Conservation (phyloP, 768 basidiomycete genomes). For the Rhodotorula paludigena region DNA sequence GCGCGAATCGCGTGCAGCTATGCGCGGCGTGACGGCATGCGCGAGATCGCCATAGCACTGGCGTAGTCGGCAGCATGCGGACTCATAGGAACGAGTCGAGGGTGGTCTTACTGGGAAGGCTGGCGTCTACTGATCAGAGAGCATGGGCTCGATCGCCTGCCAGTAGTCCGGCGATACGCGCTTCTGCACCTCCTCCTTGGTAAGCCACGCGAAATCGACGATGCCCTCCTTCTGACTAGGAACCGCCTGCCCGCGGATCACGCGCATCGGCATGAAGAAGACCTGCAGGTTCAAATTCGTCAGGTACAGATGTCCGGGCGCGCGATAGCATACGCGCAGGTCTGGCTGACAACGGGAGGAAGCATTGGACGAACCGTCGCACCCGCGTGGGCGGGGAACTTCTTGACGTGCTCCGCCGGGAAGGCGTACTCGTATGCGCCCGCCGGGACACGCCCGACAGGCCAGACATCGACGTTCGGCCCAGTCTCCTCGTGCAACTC, state of each 20-base stretch:
- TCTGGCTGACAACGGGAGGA: background rate
- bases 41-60: too few species aligned
- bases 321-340: background rate
- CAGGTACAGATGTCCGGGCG: background rate
- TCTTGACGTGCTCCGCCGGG: conserved; percentile 35
- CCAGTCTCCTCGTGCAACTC: conserved; percentile 70
- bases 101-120: too few species aligned
- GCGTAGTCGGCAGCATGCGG: too few species aligned
- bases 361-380: conserved; percentile 25
- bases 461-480: conserved; percentile 82
- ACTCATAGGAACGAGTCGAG: too few species aligned
- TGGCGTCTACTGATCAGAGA: conserved; percentile 63
- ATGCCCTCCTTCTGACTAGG: conserved; percentile 55
- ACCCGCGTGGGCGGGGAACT: conserved; percentile 18
- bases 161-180: conserved; percentile 69
- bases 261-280: conserved; percentile 92
- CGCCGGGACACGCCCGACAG: conserved; percentile 83
- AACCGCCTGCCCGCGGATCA: conserved; percentile 77
- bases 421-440: conserved; percentile 63
- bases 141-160: conserved; percentile 69
- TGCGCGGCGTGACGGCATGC: too few species aligned
- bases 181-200: conserved; percentile 77
- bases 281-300: conserved; percentile 52
- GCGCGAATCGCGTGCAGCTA: too few species aligned
- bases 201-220: conserved; percentile 85